phyloP scores from a whole-genome alignment of 305 asterid genomes.

The Fraxinus baroniana region DNA sequence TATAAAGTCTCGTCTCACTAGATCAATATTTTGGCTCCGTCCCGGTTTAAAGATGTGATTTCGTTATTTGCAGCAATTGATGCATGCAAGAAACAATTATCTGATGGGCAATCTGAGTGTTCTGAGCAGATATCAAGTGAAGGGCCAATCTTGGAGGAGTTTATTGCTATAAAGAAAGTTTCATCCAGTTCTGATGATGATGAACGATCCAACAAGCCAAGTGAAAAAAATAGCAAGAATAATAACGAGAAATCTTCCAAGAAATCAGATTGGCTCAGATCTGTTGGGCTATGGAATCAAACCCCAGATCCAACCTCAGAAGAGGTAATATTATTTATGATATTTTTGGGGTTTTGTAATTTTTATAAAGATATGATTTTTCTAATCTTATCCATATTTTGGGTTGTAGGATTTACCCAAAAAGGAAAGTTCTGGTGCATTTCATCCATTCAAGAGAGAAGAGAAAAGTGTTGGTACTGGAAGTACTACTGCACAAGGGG shows the following conservation, averaged over 20 bases:
- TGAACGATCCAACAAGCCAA: constrained; percentile 24
- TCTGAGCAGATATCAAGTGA: constrained; percentile 71
- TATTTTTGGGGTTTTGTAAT: constrained; percentile 19
- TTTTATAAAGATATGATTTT: constrained; percentile 24
- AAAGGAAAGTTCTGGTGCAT: constrained; percentile 60
- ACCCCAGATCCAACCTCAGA: constrained; percentile 65
- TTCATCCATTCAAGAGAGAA: constrained; percentile 64
- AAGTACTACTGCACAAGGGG: constrained; percentile 4
- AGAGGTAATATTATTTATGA: constrained; percentile 29
- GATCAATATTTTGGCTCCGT: background rate
- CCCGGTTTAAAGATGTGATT: background rate
- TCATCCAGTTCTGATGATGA: constrained; percentile 37
- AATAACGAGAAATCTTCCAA: constrained; percentile 29
- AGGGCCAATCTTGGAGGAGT: constrained; percentile 69
- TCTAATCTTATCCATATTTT: background rate
- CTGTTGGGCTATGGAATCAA: constrained; percentile 90
- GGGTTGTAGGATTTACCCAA: constrained; percentile 45
- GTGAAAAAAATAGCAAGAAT: constrained; percentile 18
- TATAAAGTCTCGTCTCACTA: background rate
- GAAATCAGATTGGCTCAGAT: constrained; percentile 94
- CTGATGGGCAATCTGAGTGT: constrained; percentile 60
- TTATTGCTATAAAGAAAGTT: constrained; percentile 66
- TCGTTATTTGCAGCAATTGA: constrained; percentile 59
- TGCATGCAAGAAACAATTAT: constrained; percentile 62
- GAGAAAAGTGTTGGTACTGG: constrained; percentile 24